Base-by-base conservation (phyloP, 345 rosid species). In the Citrus sp. region DNA sequence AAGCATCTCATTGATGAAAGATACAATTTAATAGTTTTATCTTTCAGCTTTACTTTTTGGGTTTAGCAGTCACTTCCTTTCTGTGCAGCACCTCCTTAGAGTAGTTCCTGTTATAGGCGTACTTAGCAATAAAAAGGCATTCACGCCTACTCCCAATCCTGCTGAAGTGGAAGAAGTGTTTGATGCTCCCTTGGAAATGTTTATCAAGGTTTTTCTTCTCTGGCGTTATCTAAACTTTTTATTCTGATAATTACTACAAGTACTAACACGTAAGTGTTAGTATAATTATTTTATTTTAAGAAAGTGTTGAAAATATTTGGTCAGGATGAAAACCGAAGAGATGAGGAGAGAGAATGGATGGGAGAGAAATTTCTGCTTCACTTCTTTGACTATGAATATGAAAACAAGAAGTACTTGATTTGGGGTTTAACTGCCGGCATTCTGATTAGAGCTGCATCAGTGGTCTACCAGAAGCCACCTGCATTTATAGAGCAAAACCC, bases 131-230 rank as follows among this genome's bases (percentile, higher is more conserved):
- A 83, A 65, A 78, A 84, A 80, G 35, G 82, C 89, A 65, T 96
- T 92, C 84, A 83, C 77, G 73, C 92, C 98, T 4, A 61, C 60
- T 38, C 97, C 94, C 80, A 93, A 90, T 85, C 91, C 93, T 55
- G 90, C 83, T 27, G 99, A 95, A 89, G 98, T 93, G 24, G 99
- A 93, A 74, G 91, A 85, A 78, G 90, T 93, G 51, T 93, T 95
- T 65, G 97, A 95, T 87, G 97, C 87, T 80, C 98, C 97, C n/a
- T 83, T 94, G 86, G 97, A 91, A 86, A 92, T 94, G 95, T 94
- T 94, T 78, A 86, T 94, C 35, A 91, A 89, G 98, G 98, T 93
- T 86, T 14, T 9, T 42, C 34, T 72, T 58, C 16, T n/a, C 74
- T 77, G 72, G 51, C 77, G 61, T 78, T n/a, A 42, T 75, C 40